Evolutionary conservation across 331 rosid genomes (phyloP), one percentile per base, ranked within the genome.

Genomic region (Cydonia oblonga): DNA sequence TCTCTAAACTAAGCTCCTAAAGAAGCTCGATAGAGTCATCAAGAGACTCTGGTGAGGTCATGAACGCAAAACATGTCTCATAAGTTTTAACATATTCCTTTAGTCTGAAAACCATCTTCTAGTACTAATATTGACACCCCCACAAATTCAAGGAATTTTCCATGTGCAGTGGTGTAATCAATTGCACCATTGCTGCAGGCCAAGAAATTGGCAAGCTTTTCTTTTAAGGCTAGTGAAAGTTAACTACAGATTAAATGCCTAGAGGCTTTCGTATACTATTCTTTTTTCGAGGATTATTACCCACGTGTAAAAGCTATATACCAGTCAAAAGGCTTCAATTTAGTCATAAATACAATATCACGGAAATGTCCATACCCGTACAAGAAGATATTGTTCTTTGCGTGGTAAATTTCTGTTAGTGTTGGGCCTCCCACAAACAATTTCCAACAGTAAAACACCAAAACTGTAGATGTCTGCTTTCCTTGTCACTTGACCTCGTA

Each of bases 401-500:
- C 64, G 61, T 57, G 96, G 95, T 73, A 93, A 86, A 22, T 83
- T 81, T 74, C 80, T 86, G 71, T 87, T 89, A 75, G 91, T 89
- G 86, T 93, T 89, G 69, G 69, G 25, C 83, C 92, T 89, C 74
- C 98, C 98, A 73, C 92, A 84, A 68, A 93, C 88, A 74, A 93
- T 90, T 79, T 92, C 98, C 49, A 92, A 30, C 40, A 90, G 72
- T 53, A 92, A 77, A 77, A 92, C 87, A 56, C 98, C 98, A 78
- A 90, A 92, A 79, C 98, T 88, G 60, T 92, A 92, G 29, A 87
- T 73, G 76, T 90, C 97, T 24, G 97, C 78, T 85, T 86, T 90
- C 85, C 95, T 89, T 26, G 98, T 93, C 73, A 91, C 97, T 80
- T 90, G 97, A 75, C 85, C 87, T 83, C 91, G 86, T 57, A 92